Base-by-base conservation (phyloP, 1,139 yeast genomes). In the Zhuliangozyma blackwelliae region DNA sequence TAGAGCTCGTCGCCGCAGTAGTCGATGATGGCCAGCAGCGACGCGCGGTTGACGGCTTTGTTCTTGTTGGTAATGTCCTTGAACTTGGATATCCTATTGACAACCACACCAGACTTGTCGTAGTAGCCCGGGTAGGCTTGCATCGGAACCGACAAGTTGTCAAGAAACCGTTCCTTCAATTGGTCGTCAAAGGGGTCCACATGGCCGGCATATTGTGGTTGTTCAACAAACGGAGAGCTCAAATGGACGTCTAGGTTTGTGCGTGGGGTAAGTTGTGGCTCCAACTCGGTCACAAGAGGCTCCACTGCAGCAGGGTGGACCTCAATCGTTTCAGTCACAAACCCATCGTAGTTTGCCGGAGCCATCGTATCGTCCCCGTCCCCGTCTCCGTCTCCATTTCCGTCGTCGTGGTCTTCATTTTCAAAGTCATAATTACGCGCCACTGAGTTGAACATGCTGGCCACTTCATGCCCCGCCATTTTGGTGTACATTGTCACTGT, bases 401-500 rank as follows among this genome's bases (percentile, higher is more conserved):
- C 16, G 16, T 16, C 16, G 16, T 16, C 4, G 16, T 16, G 16
- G 4, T 16, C 16, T 16, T 16, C 16, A 25, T 60, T 65, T 22
- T 62, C 65, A 30, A 60, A 52, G 22, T 51, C 47, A 21, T 59
- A 41, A 23, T 48, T 46, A 2, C 61, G 58, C 2, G 79, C 63
- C 0, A 83, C 84, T 46, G 76, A 80, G 50, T 83, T 87, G 53
- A 87, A 86, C 85, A 89, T 84, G 19, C 75, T 74, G 42, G 77
- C 68, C 1, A 89, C 82, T 48, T 88, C 96, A 37, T 79, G 77
- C 38, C 80, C 75, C 1, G 96, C 95, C 49, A 81, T 78, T 41
- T 78, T 79, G 0, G 96, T 82, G 54, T 74, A 82, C 54, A 82
- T 62, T 0, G 96, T 88, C 49, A 85, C 73, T 0, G 96, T 88